phyloP scores from a whole-genome alignment of 257 asterid species.

The Rubia yunnanensis region DNA sequence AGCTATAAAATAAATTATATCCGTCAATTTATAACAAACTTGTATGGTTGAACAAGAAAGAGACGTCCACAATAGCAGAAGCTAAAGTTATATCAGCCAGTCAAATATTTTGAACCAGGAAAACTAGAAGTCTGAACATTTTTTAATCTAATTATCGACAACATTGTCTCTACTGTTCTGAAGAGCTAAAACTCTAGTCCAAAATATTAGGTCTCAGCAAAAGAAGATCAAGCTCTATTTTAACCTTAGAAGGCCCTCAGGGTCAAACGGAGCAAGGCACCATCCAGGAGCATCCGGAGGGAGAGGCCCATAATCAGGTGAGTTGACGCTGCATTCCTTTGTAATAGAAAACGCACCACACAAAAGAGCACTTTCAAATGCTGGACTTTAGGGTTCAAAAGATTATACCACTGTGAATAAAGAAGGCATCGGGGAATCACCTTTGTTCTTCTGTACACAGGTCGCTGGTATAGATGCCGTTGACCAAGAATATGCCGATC shows the following conservation, averaged over 20 bases:
- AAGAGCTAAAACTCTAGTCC: neutral
- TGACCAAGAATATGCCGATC: conserved; percentile 76
- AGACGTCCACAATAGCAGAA: neutral
- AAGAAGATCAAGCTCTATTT: conserved; percentile 8
- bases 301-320: conserved; percentile 86
- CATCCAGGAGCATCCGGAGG: conserved; percentile 78
- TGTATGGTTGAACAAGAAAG: neutral
- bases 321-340: conserved; percentile 79
- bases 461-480: conserved; percentile 73
- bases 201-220: conserved; percentile 3
- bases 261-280: conserved; percentile 95
- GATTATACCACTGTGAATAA: conserved; percentile 9
- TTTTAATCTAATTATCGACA: neutral
- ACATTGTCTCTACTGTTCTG: neutral
- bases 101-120: neutral
- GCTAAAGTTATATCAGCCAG: neutral
- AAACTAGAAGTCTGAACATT: too few species aligned
- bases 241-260: conserved; percentile 88
- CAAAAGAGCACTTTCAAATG: neutral
- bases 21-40: conserved; percentile 7
- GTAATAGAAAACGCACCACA: conserved; percentile 1
- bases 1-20: conserved; percentile 29
- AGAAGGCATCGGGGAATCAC: conserved; percentile 21
- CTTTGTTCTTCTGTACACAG: conserved; percentile 87
- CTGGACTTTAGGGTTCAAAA: neutral